Percentiles rank a stretch among this genome's conserved stretches.
phyloP scores from a whole-genome alignment of 768 basidiomycete species.

The Naganishia friedmannii region DNA sequence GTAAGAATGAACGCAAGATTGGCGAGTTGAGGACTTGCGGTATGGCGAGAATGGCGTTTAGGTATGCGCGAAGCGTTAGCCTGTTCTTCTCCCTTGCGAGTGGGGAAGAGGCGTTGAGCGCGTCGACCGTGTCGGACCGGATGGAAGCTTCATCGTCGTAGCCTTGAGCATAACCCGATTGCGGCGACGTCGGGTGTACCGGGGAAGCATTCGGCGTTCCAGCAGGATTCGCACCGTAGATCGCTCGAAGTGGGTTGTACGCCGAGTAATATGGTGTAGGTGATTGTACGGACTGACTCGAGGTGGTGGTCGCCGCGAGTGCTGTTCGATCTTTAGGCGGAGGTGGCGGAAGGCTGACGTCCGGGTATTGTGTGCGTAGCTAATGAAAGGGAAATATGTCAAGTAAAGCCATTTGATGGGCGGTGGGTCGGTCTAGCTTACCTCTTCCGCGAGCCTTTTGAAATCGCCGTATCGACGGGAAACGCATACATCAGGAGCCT shows the following conservation, averaged over 20 bases:
- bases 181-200: neutral
- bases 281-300: slow-evolving; percentile 34
- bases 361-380: slow-evolving; percentile 83
- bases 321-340: slow-evolving; percentile 80
- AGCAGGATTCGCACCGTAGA: slow-evolving; percentile 39
- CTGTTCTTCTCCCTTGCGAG: slow-evolving; percentile 91
- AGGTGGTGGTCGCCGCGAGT: slow-evolving; percentile 57
- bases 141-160: neutral
- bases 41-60: slow-evolving; percentile 72
- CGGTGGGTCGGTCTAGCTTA: slow-evolving; percentile 43
- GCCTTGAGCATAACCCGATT: slow-evolving; percentile 16
- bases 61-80: slow-evolving; percentile 85
- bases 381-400: slow-evolving; percentile 48
- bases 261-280: slow-evolving; percentile 37
- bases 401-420: neutral
- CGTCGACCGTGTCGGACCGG: slow-evolving; percentile 28
- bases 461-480: slow-evolving; percentile 95
- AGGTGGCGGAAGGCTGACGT: slow-evolving; percentile 73
- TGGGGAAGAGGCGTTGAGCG: slow-evolving; percentile 49
- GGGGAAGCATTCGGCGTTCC: slow-evolving; percentile 14
- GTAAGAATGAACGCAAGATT: slow-evolving; percentile 78
- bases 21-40: slow-evolving; percentile 76
- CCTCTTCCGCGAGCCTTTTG: slow-evolving; percentile 78
- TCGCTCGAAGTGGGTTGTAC: slow-evolving; percentile 47
- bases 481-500: slow-evolving; percentile 75